These are phyloP conservation scores for Alternaria brassicicola DNA, from an alignment of 2,329 filamentous ascomycete genomes.

Conservation along the genomic window DNA sequence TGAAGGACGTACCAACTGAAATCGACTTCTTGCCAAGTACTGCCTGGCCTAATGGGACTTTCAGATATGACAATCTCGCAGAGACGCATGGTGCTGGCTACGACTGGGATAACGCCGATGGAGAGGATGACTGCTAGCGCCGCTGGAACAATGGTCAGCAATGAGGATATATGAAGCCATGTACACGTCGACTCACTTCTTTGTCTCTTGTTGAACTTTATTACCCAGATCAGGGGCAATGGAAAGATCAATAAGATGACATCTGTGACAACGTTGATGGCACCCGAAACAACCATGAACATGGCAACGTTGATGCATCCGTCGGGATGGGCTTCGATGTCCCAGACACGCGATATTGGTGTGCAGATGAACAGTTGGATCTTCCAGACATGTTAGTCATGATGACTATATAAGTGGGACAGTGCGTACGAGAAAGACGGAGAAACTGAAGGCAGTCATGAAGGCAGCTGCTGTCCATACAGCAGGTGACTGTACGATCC, in stretches of 20 bases:
- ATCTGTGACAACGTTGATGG: conserved; percentile 35
- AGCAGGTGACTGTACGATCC: conserved; percentile 28
- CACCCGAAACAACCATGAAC: conserved; percentile 31
- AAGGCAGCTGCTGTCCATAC: conserved; percentile 29
- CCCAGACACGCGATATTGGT: conserved; percentile 29
- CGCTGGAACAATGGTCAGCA: conserved; percentile 14
- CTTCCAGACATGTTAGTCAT: conserved; percentile 8
- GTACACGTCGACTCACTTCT: conserved; percentile 22
- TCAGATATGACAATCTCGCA: conserved; percentile 33
- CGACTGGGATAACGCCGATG: conserved; percentile 34
- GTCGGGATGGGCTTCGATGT: conserved; percentile 19
- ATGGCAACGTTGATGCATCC: conserved; percentile 26
- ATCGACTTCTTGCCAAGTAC: conserved; percentile 27
- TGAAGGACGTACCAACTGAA: conserved; percentile 25
- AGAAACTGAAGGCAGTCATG: conserved; percentile 29
- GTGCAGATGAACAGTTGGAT: conserved; percentile 30
- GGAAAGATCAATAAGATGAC: conserved; percentile 32
- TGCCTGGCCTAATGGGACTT: conserved; percentile 11
- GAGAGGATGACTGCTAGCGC: conserved; percentile 35
- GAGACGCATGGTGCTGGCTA: conserved; percentile 36
- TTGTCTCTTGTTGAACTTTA: conserved; percentile 35
- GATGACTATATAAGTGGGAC: background rate
- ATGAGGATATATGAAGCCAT: no score
- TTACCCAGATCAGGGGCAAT: conserved; percentile 28
- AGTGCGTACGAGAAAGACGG: conserved; percentile 28